Percentiles rank a stretch among this genome's conserved stretches.
phyloP scores from a whole-genome alignment of 176 grass and related monocot genomes.

The Phyllostachys edulis region DNA sequence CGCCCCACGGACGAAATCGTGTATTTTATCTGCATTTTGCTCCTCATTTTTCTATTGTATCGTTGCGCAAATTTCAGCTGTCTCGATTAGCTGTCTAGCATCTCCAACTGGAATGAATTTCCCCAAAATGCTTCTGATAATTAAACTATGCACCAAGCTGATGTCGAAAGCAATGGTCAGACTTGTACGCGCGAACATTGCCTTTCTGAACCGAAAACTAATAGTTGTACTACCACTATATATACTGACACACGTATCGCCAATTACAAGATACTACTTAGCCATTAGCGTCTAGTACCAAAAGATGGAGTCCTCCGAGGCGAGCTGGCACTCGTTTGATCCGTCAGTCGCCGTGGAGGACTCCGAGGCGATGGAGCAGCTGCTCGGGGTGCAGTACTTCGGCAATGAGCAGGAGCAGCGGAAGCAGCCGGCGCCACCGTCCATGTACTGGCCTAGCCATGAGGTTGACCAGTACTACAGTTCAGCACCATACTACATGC shows the following conservation, averaged over 20 bases:
- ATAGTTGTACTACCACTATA: constrained; percentile 22
- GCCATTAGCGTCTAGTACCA: constrained; percentile 17
- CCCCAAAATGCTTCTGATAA: constrained; percentile 1
- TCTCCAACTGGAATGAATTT: constrained; percentile 43
- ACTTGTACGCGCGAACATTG: constrained; percentile 48
- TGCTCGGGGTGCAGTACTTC: constrained; percentile 59
- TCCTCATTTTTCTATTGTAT: constrained; percentile 29
- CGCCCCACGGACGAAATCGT: constrained; percentile 6
- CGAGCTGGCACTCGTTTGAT: constrained; percentile 71
- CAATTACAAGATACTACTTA: constrained; percentile 13
- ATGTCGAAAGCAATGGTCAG: constrained; percentile 46
- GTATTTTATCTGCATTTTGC: background rate
- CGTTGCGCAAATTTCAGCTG: constrained; percentile 25
- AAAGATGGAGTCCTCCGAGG: constrained; percentile 44
- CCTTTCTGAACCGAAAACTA: background rate
- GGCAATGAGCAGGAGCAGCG: constrained; percentile 39
- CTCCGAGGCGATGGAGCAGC: constrained; percentile 70
- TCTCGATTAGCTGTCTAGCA: constrained; percentile 29
- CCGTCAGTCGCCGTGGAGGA: constrained; percentile 58
- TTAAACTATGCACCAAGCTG: constrained; percentile 27
- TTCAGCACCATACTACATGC: constrained; percentile 48
- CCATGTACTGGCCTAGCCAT: constrained; percentile 60
- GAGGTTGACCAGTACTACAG: constrained; percentile 54
- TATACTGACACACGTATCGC: background rate
- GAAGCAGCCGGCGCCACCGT: background rate